phyloP scores from a whole-genome alignment of 2,329 filamentous ascomycete species.

The Hypoxylon sp. region DNA sequence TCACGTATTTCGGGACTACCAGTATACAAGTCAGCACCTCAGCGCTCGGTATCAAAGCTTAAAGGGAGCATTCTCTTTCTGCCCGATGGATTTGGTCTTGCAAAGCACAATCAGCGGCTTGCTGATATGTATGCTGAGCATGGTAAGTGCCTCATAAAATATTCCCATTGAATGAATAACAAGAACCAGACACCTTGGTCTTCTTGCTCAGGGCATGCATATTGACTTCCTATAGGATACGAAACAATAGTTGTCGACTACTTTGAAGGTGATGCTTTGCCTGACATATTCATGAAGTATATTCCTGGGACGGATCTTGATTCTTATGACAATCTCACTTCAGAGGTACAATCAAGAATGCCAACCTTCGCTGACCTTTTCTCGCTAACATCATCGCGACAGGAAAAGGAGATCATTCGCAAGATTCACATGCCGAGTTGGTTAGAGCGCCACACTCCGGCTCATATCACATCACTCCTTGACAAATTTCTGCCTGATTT shows the following conservation, averaged over 20 bases:
- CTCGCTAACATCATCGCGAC: not conserved
- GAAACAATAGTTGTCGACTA: slow-evolving; percentile 15
- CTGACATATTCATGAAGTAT: slow-evolving; percentile 20
- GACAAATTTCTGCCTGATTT: slow-evolving; percentile 9
- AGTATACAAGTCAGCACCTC: slow-evolving; percentile 13
- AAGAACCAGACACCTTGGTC: not conserved
- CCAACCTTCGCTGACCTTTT: not conserved
- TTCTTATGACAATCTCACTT: slow-evolving; percentile 7
- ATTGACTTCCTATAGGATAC: slow-evolving; percentile 1
- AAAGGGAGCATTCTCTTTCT: slow-evolving; percentile 9
- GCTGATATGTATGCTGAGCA: slow-evolving; percentile 17
- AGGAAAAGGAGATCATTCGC: slow-evolving; percentile 23
- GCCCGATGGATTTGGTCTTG: slow-evolving; percentile 19
- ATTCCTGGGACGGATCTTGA: slow-evolving; percentile 17
- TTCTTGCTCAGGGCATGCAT: too few relatives aligned
- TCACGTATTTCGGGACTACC: slow-evolving; percentile 9
- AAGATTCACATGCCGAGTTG: slow-evolving; percentile 22
- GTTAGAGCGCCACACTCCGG: slow-evolving; percentile 10
- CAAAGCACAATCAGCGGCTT: slow-evolving; percentile 21
- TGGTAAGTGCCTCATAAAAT: not conserved
- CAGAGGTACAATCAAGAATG: not conserved
- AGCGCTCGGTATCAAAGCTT: not conserved
- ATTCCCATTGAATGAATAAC: not conserved
- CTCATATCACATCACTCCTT: slow-evolving; percentile 14
- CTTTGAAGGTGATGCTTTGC: slow-evolving; percentile 21